A percentile compares a stretch with the other conserved stretches of the same genome.
Conservation (phyloP, 2,329 filamentous ascomycete species). For the Nothopassalora personata region DNA sequence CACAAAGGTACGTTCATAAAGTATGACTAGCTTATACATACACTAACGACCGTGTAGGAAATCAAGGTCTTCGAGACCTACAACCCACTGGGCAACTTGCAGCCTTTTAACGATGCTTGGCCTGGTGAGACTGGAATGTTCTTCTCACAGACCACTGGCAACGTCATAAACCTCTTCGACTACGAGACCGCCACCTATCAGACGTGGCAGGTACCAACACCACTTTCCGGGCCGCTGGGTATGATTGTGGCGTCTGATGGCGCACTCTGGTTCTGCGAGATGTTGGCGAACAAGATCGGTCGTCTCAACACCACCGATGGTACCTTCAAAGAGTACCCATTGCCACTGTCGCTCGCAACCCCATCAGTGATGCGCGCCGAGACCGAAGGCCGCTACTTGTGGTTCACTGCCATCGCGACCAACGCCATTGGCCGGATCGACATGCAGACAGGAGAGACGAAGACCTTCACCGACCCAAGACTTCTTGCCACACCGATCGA, state of each 20-base stretch:
- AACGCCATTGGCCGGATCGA: conserved; percentile 22
- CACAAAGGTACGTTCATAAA: too few relatives aligned
- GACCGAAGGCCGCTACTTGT: conserved; percentile 19
- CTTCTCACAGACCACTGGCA: too few relatives aligned
- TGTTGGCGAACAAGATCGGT: conserved; percentile 23
- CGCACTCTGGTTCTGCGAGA: conserved; percentile 21
- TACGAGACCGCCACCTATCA: too few relatives aligned
- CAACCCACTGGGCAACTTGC: too few relatives aligned
- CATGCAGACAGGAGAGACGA: conserved; percentile 15
- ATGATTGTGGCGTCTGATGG: conserved; percentile 17
- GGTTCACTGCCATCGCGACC: conserved; percentile 20
- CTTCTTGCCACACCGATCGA: conserved; percentile 17
- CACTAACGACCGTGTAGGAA: too few relatives aligned
- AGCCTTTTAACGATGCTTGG: too few relatives aligned
- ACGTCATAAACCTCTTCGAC: too few relatives aligned
- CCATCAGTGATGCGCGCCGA: conserved; percentile 23
- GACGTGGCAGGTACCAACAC: conserved; percentile 8
- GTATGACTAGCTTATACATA: too few relatives aligned
- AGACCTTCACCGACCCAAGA: conserved; percentile 15
- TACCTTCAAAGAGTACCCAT: conserved; percentile 16
- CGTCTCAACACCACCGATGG: conserved; percentile 14
- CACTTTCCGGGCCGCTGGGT: conserved; percentile 17
- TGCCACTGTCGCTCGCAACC: conserved; percentile 13
- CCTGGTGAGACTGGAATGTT: too few relatives aligned
- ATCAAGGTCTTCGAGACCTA: too few relatives aligned